A percentile compares a stretch with the other conserved stretches of the same genome.
Evolutionary conservation across 305 asterid genomes (phyloP).

Genomic region (Rubia balearica): DNA sequence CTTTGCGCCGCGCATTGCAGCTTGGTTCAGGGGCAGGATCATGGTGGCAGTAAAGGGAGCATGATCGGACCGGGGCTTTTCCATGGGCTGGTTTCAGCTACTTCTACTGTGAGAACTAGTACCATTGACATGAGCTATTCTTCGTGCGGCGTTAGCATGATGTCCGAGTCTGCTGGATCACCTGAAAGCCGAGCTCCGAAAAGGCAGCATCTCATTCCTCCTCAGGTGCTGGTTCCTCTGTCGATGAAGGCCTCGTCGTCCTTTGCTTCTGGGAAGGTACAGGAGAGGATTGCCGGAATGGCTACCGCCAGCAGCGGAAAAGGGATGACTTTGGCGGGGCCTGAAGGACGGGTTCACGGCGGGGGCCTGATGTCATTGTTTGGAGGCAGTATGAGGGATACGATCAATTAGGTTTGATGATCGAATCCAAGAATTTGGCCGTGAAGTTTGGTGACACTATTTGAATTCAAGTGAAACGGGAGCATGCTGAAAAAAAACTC

Average conservation of each 20-base stretch:
- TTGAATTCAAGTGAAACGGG: too few species aligned
- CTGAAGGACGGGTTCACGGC: conserved; percentile 96
- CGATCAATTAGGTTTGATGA: conserved; percentile 30
- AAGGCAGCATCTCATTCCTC: conserved; percentile 64
- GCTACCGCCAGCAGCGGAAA: conserved; percentile 12
- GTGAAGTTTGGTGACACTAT: too few species aligned
- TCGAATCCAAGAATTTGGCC: background rate
- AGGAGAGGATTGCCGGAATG: conserved; percentile 30
- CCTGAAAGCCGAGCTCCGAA: conserved; percentile 37
- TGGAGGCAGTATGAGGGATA: conserved; percentile 58
- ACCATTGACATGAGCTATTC: conserved; percentile 29
- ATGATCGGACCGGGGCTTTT: conserved; percentile 80
- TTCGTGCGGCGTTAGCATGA: conserved; percentile 44
- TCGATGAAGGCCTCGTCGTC: conserved; percentile 66
- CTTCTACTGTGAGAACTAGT: conserved; percentile 26
- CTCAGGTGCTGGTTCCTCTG: conserved; percentile 82
- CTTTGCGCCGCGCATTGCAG: conserved; percentile 86
- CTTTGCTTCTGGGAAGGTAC: conserved; percentile 34
- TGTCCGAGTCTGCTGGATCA: conserved; percentile 45
- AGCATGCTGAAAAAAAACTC: too few species aligned
- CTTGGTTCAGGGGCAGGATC: conserved; percentile 46
- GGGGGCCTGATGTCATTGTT: conserved; percentile 80
- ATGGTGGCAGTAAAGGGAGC: conserved; percentile 29
- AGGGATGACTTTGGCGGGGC: conserved; percentile 39
- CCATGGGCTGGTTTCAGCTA: conserved; percentile 51